A percentile compares a stretch with the other conserved stretches of the same genome.
Evolutionary conservation across 306 rosid genomes (phyloP).

Genomic region (Lathyrus sativus): DNA sequence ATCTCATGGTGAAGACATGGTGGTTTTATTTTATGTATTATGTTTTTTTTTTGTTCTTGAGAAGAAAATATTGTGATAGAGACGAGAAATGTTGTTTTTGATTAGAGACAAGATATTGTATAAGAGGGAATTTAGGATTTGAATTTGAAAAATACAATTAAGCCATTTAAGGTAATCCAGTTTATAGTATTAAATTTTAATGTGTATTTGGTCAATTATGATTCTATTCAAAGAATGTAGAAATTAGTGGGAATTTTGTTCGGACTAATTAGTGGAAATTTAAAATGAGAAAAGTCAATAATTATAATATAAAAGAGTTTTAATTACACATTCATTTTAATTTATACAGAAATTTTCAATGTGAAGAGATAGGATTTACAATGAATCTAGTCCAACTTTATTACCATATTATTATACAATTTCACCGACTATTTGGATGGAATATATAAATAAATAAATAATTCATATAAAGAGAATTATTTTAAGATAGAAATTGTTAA

Average conservation of each 20-base stretch:
- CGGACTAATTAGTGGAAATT: slow-evolving; percentile 18
- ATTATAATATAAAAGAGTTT: slow-evolving; percentile 8
- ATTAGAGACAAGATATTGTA: neutral
- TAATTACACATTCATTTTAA: neutral
- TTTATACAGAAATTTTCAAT: no score
- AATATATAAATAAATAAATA: no score
- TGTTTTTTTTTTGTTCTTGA: neutral
- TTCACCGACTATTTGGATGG: no score
- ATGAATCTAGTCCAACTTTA: no score
- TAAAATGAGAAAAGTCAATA: neutral
- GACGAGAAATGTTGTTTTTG: neutral
- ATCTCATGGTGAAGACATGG: neutral
- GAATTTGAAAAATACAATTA: slow-evolving; percentile 26
- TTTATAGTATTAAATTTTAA: slow-evolving; percentile 12
- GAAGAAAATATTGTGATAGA: neutral
- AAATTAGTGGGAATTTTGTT: slow-evolving; percentile 12
- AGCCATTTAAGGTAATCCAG: slow-evolving; percentile 26
- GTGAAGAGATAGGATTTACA: no score
- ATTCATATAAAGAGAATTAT: no score
- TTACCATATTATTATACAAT: no score
- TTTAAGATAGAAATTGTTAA: no score
- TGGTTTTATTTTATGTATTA: neutral
- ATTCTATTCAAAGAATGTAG: slow-evolving; percentile 10
- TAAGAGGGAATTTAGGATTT: slow-evolving; percentile 27
- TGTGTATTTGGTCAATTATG: neutral